Evolutionary conservation across 306 rosid species (phyloP).

Genomic region (Medicago truncatula): DNA sequence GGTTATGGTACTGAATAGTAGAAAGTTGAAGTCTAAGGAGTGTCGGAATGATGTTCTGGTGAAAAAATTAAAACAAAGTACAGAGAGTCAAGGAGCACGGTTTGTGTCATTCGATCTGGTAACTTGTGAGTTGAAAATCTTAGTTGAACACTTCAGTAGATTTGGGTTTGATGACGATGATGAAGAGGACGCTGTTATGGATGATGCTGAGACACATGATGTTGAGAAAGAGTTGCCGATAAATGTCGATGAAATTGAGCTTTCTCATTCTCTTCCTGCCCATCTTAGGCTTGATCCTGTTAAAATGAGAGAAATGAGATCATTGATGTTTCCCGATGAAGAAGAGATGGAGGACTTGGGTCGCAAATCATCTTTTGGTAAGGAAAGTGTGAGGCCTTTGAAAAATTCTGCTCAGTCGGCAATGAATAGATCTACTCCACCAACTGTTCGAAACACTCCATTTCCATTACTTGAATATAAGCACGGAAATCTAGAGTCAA

Average conservation of each 20-base stretch:
- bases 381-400: constrained; percentile 57
- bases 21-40: constrained; percentile 46
- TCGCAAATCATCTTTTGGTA: constrained; percentile 54
- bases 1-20: constrained; percentile 61
- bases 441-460: constrained; percentile 75
- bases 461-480: constrained; percentile 82
- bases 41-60: constrained; percentile 44
- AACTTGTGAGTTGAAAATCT: constrained; percentile 82
- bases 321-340: constrained; percentile 77
- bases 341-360: constrained; percentile 59
- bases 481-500: constrained; percentile 75
- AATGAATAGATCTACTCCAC: constrained; percentile 63
- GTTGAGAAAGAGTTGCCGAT: constrained; percentile 56
- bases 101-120: constrained; percentile 73
- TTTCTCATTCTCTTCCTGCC: constrained; percentile 92
- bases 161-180: constrained; percentile 90
- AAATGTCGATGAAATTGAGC: constrained; percentile 56
- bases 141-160: constrained; percentile 89
- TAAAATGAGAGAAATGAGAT: constrained; percentile 92
- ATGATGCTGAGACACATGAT: constrained; percentile 62
- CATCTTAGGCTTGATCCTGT: constrained; percentile 95
- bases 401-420: constrained; percentile 58
- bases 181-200: constrained; percentile 79
- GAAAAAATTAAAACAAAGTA: constrained; percentile 57
- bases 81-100: constrained; percentile 73